A percentile compares a stretch with the other conserved stretches of the same genome.
Conservation (phyloP, 2,329 filamentous ascomycete genomes). For the Ceratocystis eucalypticola region DNA sequence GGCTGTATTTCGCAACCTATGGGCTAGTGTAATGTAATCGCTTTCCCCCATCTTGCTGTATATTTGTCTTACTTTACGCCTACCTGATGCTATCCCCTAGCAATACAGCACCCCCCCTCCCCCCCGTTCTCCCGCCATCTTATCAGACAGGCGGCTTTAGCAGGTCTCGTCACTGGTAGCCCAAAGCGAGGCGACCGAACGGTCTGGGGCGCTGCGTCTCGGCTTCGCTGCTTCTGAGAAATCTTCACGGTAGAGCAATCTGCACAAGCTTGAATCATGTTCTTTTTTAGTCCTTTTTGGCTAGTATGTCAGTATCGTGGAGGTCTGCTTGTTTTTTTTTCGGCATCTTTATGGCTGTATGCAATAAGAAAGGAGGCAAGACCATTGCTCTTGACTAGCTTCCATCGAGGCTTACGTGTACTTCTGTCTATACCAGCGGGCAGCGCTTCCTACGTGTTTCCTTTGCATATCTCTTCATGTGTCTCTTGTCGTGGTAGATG, state of each 20-base stretch:
- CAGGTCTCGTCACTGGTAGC: background rate
- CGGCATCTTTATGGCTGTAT: too few species aligned
- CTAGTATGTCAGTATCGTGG: background rate
- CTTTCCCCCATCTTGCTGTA: background rate
- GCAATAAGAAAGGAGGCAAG: too few species aligned
- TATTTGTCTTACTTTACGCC: background rate
- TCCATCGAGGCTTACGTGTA: too few species aligned
- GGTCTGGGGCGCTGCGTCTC: slow-evolving; percentile 10
- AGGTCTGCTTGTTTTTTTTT: background rate
- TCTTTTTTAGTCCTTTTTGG: slow-evolving; percentile 21
- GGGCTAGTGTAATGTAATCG: too few species aligned
- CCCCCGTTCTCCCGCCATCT: too few species aligned
- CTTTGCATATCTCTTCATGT: too few species aligned
- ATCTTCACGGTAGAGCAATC: slow-evolving; percentile 9
- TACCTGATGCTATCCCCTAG: background rate
- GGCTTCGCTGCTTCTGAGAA: background rate
- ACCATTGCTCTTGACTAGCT: too few species aligned
- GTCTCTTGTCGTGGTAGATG: too few species aligned
- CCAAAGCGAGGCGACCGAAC: slow-evolving; percentile 20
- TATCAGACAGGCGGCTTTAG: background rate
- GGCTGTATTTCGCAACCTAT: too few species aligned
- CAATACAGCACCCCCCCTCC: background rate
- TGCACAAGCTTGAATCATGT: slow-evolving; percentile 22
- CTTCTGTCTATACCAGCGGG: too few species aligned
- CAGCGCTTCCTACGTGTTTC: too few species aligned